These are phyloP conservation scores for Malus orientalis DNA, from an alignment of 306 rosid genomes.

Conservation along the genomic window DNA sequence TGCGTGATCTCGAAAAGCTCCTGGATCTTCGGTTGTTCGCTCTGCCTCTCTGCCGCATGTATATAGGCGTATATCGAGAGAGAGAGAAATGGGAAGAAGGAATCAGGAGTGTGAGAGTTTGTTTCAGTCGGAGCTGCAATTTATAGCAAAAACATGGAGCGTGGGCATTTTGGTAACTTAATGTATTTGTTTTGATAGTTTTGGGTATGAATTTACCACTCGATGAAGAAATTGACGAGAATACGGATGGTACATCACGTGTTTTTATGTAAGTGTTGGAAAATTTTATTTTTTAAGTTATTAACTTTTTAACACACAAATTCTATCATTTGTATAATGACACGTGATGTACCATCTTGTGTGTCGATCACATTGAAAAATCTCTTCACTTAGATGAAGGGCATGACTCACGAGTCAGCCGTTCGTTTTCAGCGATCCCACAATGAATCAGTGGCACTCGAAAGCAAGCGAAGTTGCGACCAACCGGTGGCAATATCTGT, in stretches of 20 bases:
- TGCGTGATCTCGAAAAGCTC: slow-evolving; percentile 77
- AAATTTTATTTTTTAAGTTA: no score
- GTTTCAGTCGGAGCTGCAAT: background rate
- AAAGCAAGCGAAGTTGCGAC: background rate
- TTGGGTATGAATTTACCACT: no score
- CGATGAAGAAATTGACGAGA: no score
- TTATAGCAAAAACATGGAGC: background rate
- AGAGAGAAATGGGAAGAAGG: background rate
- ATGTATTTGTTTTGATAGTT: no score
- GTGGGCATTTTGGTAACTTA: background rate
- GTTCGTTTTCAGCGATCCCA: no score
- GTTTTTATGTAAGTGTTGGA: no score
- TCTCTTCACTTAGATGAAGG: no score
- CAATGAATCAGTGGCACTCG: no score
- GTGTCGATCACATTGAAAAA: no score
- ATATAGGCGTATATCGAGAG: background rate
- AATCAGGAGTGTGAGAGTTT: background rate
- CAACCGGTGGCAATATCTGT: background rate
- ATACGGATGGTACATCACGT: no score
- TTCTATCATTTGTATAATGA: rapidly evolving
- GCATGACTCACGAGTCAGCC: no score
- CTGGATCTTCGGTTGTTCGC: slow-evolving; percentile 63
- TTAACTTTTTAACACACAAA: no score
- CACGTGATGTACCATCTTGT: rapidly evolving
- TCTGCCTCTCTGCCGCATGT: slow-evolving; percentile 73